Evolutionary conservation across 176 grass and related monocot genomes (phyloP).

Genomic region (Lolium perenne): DNA sequence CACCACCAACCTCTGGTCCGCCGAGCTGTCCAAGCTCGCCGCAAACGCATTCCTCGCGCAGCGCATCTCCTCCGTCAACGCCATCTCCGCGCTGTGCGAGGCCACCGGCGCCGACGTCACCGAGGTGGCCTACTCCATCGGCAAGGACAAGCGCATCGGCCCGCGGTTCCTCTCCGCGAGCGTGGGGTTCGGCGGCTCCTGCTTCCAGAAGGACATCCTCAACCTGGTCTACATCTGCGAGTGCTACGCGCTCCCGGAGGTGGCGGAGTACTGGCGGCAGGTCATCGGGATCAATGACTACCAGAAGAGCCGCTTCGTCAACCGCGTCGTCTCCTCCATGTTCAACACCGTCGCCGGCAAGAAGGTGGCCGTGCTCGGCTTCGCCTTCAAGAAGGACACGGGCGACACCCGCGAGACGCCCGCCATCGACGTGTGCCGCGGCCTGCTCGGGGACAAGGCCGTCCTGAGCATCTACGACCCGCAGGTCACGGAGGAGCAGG

Average conservation of each 20-base stretch:
- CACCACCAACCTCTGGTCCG: slow-evolving; percentile 61
- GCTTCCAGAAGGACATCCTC: slow-evolving; percentile 68
- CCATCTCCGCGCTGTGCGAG: slow-evolving; percentile 52
- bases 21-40: slow-evolving; percentile 52
- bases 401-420: slow-evolving; percentile 54
- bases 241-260: slow-evolving; percentile 55
- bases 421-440: slow-evolving; percentile 52
- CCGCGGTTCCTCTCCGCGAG: slow-evolving; percentile 42
- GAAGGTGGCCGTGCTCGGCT: slow-evolving; percentile 53
- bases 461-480: slow-evolving; percentile 78
- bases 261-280: slow-evolving; percentile 47
- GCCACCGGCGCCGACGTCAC: slow-evolving; percentile 42
- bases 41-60: slow-evolving; percentile 54
- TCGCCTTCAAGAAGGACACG: slow-evolving; percentile 59
- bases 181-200: slow-evolving; percentile 50
- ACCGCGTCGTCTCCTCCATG: slow-evolving; percentile 56
- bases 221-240: slow-evolving; percentile 65
- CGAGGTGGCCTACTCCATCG: slow-evolving; percentile 41
- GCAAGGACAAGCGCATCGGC: slow-evolving; percentile 47
- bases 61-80: slow-evolving; percentile 57
- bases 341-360: slow-evolving; percentile 56
- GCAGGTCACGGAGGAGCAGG: slow-evolving; percentile 76
- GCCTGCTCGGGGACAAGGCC: slow-evolving; percentile 55
- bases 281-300: slow-evolving; percentile 53
- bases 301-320: slow-evolving; percentile 52